These are phyloP conservation scores for Xylaria longipes DNA, from an alignment of 495 filamentous ascomycete species.

Conservation along the genomic window DNA sequence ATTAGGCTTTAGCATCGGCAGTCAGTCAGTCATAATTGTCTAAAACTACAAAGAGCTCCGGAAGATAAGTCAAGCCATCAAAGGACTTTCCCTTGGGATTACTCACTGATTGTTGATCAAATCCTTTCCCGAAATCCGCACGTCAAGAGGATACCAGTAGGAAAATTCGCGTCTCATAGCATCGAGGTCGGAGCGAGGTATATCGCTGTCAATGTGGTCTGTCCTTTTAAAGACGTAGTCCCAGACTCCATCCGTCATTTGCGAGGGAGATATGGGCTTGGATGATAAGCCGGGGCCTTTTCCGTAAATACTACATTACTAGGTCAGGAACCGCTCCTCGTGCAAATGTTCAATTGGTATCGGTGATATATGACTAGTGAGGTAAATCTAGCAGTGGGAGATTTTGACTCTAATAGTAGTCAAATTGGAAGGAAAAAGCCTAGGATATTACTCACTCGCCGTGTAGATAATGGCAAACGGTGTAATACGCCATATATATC, in stretches of 20 bases:
- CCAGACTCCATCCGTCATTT: constrained; percentile 97
- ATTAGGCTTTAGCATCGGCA: constrained; percentile 60
- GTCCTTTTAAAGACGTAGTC: constrained; percentile 80
- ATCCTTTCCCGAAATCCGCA: constrained; percentile 85
- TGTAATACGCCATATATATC: constrained; percentile 98
- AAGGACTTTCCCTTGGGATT: neutral
- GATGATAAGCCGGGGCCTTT: constrained; percentile 23
- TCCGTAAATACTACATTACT: constrained; percentile 17
- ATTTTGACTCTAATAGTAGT: neutral
- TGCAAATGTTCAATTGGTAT: neutral
- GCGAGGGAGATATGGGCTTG: constrained; percentile 70
- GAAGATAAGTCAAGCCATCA: neutral
- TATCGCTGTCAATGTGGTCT: constrained; percentile 68
- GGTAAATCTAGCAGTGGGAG: neutral
- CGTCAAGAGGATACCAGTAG: constrained; percentile 95
- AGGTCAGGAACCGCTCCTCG: neutral
- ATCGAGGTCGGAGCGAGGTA: constrained; percentile 72
- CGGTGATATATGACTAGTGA: neutral
- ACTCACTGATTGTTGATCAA: constrained; percentile 73
- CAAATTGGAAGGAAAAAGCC: neutral
- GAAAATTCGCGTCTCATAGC: constrained; percentile 88
- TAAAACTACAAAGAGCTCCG: neutral
- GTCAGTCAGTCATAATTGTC: neutral
- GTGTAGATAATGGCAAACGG: constrained; percentile 87
- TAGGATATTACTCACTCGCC: constrained; percentile 43